Base-by-base conservation (phyloP, 176 grass and related monocot species). In the Cymbopogon citratus region DNA sequence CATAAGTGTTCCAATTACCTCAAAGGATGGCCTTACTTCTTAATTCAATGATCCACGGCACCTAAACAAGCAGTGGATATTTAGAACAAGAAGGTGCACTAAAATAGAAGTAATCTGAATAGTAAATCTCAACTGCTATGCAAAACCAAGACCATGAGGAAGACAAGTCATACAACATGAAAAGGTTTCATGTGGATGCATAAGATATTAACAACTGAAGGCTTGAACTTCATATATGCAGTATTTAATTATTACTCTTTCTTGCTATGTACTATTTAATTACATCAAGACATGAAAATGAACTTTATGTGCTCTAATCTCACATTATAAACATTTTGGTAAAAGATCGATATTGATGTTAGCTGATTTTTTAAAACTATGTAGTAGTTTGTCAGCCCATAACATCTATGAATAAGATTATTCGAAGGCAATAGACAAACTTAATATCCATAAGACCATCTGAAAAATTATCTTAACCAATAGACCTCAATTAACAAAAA, bases 31-130 rank as follows among this genome's bases (percentile, higher is more conserved):
- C 64, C 67, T 43, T n/a, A n/a, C n/a, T n/a, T 78, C 78, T 85
- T 97, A 97, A 75, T 97, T 97, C 94, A 97, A 88, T 73, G 94
- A 97, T 83, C 94, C 94, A 66, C 94, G 94, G 69, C 94, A 97
- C 85, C 94, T 97, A 90, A 66, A 82, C 51, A 94, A 87, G 52
- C 43, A 74, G 26, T 36, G 81, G 21, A 54, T 64, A 67, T 9
- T 88, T 79, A 88, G 63, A 71, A 36, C 45, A 40, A 9, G 2
- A 25, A 76, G 19, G 31, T 29, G 52, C 2, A 86, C n/a, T 78
- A 77, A 71, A 33, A 33, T 3, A 33, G 31, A 33, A 33, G 31
- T 33, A 33, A 2, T 8, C 19, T 80, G 3, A 59, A 63, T 6
- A 57, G 13, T 57, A 73, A 35, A 25, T 51, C n/a, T 62, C 7